Evolutionary conservation across 2,329 filamentous ascomycete genomes (phyloP).

Genomic region (Aspergillus terreus): DNA sequence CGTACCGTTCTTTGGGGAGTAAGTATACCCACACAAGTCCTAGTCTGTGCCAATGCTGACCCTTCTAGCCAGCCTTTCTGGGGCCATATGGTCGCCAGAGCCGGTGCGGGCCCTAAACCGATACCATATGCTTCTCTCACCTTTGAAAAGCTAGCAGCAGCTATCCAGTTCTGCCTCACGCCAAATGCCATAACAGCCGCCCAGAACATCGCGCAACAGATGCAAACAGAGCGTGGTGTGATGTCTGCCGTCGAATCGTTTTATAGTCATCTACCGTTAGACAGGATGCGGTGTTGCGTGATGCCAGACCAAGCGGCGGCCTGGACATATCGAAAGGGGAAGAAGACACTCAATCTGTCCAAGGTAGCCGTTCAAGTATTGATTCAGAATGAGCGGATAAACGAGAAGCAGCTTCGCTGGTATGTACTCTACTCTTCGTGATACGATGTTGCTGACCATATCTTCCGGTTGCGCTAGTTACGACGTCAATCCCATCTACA

Average conservation of each 20-base stretch:
- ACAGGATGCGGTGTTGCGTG: conserved; percentile 21
- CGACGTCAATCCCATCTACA: not conserved
- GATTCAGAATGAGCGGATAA: not conserved
- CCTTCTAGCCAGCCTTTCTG: conserved; percentile 47
- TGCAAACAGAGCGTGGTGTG: conserved; percentile 40
- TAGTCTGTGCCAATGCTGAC: not conserved
- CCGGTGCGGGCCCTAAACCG: conserved; percentile 48
- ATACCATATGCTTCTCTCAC: conserved; percentile 46
- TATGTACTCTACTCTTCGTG: not conserved
- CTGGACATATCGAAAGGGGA: conserved; percentile 17
- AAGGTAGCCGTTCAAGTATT: conserved; percentile 11
- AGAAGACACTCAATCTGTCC: conserved; percentile 13
- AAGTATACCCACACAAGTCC: conserved; percentile 4
- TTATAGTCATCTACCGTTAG: conserved; percentile 31
- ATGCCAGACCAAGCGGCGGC: conserved; percentile 22
- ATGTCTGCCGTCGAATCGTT: conserved; percentile 42
- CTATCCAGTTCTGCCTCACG: conserved; percentile 44
- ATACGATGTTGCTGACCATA: not conserved
- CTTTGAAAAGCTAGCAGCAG: conserved; percentile 41
- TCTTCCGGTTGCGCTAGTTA: not conserved
- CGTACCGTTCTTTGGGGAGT: conserved; percentile 58
- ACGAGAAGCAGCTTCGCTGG: not conserved
- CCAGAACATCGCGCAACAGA: conserved; percentile 31
- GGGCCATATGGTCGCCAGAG: conserved; percentile 49
- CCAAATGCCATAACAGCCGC: conserved; percentile 35